Conservation (phyloP, 192 early-diverging fungal species). For the Coemansia sp. region DNA sequence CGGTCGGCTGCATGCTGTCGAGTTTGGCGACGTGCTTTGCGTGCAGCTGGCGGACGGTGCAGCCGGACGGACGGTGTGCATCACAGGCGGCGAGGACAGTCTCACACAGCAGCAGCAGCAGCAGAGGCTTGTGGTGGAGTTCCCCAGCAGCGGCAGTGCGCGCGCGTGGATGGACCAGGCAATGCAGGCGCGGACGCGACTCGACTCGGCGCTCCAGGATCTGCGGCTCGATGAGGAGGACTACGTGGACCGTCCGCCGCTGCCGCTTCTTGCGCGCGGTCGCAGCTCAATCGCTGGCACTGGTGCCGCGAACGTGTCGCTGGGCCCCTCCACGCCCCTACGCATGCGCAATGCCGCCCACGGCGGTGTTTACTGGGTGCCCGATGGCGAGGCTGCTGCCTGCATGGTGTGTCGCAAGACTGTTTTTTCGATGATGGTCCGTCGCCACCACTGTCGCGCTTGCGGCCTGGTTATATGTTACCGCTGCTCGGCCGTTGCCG, state of each 20-base stretch:
- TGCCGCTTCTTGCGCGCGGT: constrained; percentile 28
- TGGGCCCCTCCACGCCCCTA: neutral
- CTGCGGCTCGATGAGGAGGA: constrained; percentile 53
- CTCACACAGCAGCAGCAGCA: neutral
- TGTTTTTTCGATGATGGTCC: constrained; percentile 56
- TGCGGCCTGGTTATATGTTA: constrained; percentile 58
- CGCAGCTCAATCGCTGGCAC: constrained; percentile 49
- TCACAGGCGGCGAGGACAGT: constrained; percentile 16
- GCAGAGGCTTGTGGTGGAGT: constrained; percentile 11
- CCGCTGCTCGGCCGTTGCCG: constrained; percentile 38
- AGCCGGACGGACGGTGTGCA: neutral
- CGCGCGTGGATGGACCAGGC: constrained; percentile 33
- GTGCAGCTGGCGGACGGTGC: constrained; percentile 10
- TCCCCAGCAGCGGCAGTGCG: constrained; percentile 22
- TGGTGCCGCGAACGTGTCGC: neutral
- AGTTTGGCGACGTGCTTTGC: constrained; percentile 37
- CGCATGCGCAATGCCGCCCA: constrained; percentile 19
- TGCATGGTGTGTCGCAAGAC: constrained; percentile 57
- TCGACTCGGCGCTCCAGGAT: constrained; percentile 36
- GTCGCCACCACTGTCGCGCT: constrained; percentile 52
- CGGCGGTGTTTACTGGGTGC: constrained; percentile 53
- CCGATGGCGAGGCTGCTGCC: constrained; percentile 41
- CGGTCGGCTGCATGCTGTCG: constrained; percentile 27
- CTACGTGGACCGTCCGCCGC: constrained; percentile 46
- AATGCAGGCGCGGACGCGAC: constrained; percentile 21